phyloP scores from a whole-genome alignment of 495 filamentous ascomycete species.

The Pyronema domesticum region DNA sequence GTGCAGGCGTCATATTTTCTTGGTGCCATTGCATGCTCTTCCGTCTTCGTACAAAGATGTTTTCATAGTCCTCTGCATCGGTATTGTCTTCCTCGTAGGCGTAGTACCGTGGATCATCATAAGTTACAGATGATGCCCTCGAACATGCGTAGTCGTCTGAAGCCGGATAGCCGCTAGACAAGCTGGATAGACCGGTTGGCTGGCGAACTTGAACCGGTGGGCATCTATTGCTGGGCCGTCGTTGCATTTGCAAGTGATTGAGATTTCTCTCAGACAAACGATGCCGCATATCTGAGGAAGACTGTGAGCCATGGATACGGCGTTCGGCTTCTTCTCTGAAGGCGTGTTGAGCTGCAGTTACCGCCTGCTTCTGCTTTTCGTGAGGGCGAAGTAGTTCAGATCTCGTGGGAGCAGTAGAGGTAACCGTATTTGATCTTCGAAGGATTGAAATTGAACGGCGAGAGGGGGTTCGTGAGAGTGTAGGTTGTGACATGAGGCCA shows the following conservation, averaged over 20 bases:
- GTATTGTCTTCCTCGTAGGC: background rate
- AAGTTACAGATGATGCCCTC: background rate
- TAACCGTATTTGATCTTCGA: constrained; percentile 17
- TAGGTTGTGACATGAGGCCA: constrained; percentile 1
- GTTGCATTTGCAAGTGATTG: background rate
- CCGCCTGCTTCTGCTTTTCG: constrained; percentile 17
- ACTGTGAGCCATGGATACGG: background rate
- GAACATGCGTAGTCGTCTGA: background rate
- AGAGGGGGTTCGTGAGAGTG: constrained; percentile 8
- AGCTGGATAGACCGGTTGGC: background rate
- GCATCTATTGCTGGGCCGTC: background rate
- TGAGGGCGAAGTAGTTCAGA: constrained; percentile 16
- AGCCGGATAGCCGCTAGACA: background rate
- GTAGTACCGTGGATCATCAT: background rate
- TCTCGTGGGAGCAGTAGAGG: constrained; percentile 14
- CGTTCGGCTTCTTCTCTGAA: constrained; percentile 5
- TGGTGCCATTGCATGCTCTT: constrained; percentile 1
- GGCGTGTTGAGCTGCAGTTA: constrained; percentile 21
- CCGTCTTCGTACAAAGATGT: background rate
- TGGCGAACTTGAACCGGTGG: background rate
- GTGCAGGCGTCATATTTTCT: background rate
- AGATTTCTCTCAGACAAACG: constrained; percentile 1
- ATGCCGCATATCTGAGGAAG: background rate
- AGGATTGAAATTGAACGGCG: background rate
- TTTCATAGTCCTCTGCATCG: background rate